Base-by-base conservation (phyloP, 1,139 yeast species). In the Pichia terricola region DNA sequence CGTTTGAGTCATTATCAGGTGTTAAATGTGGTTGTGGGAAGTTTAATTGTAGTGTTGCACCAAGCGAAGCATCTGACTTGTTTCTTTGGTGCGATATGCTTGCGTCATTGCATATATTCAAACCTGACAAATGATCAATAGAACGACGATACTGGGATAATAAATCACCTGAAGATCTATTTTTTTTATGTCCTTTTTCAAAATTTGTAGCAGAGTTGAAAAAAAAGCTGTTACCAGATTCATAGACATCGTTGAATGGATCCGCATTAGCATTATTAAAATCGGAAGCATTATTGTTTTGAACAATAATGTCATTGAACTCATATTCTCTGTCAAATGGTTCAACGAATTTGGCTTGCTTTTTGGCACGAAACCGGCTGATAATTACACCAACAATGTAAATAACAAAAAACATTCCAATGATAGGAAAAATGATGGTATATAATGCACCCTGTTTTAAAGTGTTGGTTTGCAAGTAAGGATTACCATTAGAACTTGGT, bases 401-500 rank as follows among this genome's bases (percentile, higher is more conserved):
- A 4, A 52, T 10, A 2, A 53, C 22, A 3, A 54, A 28, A 3
- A 50, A 26, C 5, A 42, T 50, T 2, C 34, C 46, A 7, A 54
- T 39, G 1, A 51, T 48, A 2, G 58, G 58, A 7, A 52, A 41
- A 9, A 52, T 42, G 4, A 53, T 53, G 7, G 45, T 34, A 35
- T 53, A 54, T 4, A 54, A 40, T 1, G 57, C 47, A 5, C 54
- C 56, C 34, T 53, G 51, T 28, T 40, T 27, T 22, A 43, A 50
- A 2, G 42, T 34, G 3, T 45, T 38, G 3, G 40, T 32, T 5
- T 39, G 36, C 11, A 53, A 36, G 33, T 43, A 53, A 4, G 58
- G 58, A 36, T 53, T 54, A 1, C 37, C 39, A 5, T 42, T 28
- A 2, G 43, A 45, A 7, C 38, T 16, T 2, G 54, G 50, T 4